These are phyloP conservation scores for Globomyces pollinis-pini DNA, from an alignment of 192 early-diverging fungal species.

Conservation along the genomic window DNA sequence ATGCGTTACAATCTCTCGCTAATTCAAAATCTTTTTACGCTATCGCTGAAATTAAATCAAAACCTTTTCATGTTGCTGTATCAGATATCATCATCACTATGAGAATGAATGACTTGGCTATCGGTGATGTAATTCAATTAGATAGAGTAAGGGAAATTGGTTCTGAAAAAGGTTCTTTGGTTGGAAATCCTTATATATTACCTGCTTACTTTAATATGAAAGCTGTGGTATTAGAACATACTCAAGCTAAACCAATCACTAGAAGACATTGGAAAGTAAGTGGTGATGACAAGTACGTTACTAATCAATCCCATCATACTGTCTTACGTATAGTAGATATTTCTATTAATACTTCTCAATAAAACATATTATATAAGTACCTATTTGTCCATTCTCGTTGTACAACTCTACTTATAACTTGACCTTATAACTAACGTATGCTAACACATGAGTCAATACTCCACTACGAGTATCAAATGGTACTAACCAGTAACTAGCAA, in stretches of 20 bases:
- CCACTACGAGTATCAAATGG: too few species aligned
- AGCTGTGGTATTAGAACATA: conserved; percentile 85
- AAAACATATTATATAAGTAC: too few species aligned
- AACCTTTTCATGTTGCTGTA: conserved; percentile 79
- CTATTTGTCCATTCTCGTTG: too few species aligned
- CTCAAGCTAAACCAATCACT: conserved; percentile 35
- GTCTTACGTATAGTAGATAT: conserved; percentile 36
- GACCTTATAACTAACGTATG: too few species aligned
- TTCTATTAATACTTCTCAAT: conserved; percentile 23
- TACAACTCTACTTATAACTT: too few species aligned
- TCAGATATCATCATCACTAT: conserved; percentile 83
- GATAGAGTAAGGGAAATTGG: conserved; percentile 84
- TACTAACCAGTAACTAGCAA: too few species aligned
- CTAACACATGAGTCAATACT: too few species aligned
- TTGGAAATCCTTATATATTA: conserved; percentile 78
- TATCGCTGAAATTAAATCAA: conserved; percentile 77
- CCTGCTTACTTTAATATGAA: conserved; percentile 66
- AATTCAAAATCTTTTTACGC: conserved; percentile 56
- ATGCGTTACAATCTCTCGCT: conserved; percentile 24
- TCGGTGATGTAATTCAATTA: conserved; percentile 82
- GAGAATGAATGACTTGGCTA: conserved; percentile 70
- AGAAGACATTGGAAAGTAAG: conserved; percentile 28
- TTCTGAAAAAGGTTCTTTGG: conserved; percentile 70
- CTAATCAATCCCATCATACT: conserved; percentile 37
- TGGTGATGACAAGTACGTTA: conserved; percentile 20